Percentiles rank a stretch among this genome's conserved stretches.
phyloP scores from a whole-genome alignment of 805 yeast species.

The Candida morakotiae region DNA sequence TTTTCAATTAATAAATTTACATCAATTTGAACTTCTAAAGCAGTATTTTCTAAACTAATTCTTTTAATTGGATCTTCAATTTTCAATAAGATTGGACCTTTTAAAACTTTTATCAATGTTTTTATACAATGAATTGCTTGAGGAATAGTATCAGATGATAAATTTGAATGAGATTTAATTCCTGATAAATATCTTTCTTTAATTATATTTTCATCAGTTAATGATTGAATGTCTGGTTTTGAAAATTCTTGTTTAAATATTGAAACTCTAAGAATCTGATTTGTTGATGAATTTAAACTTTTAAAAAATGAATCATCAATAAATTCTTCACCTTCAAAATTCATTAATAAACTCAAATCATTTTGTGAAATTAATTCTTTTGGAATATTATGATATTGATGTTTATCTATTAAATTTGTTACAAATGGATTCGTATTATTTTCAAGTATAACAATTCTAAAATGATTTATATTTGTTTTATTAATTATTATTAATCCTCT shows the following conservation, averaged over 20 bases:
- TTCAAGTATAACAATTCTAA: constrained; percentile 26
- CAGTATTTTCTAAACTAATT: constrained; percentile 48
- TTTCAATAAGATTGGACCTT: constrained; percentile 55
- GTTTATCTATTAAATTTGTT: constrained; percentile 20
- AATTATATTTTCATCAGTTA: constrained; percentile 48
- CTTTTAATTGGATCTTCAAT: constrained; percentile 48
- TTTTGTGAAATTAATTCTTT: constrained; percentile 20
- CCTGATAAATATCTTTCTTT: constrained; percentile 45
- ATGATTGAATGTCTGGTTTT: constrained; percentile 39
- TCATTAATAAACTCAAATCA: constrained; percentile 20
- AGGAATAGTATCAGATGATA: constrained; percentile 39
- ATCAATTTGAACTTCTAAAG: constrained; percentile 55
- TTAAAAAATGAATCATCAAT: constrained; percentile 34
- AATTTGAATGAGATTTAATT: constrained; percentile 22
- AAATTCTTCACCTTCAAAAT: constrained; percentile 7
- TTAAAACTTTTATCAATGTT: constrained; percentile 59
- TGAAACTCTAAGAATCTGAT: constrained; percentile 45
- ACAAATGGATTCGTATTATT: constrained; percentile 15
- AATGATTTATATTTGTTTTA: constrained; percentile 25
- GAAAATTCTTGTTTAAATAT: constrained; percentile 50
- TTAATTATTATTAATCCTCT: constrained; percentile 29
- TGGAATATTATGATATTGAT: constrained; percentile 33
- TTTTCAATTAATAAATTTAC: constrained; percentile 46
- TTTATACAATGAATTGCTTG: constrained; percentile 54
- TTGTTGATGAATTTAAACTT: constrained; percentile 18